These are phyloP conservation scores for Penicillium mononematosum DNA, from an alignment of 495 filamentous ascomycete species.

Conservation along the genomic window DNA sequence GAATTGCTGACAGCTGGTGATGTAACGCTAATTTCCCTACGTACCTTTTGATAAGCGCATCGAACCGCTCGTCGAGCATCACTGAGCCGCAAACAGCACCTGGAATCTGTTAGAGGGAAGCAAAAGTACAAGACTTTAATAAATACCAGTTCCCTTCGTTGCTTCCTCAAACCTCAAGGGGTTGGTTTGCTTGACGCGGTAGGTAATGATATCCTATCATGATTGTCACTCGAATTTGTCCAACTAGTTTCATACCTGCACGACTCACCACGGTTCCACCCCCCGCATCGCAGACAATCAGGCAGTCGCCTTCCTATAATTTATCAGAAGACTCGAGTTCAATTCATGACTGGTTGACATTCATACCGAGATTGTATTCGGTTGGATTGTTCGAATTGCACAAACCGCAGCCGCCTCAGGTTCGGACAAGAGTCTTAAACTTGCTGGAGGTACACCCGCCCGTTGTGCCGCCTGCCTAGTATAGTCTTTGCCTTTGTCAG, in stretches of 20 bases:
- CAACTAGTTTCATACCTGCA: not conserved
- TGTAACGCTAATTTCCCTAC: no score
- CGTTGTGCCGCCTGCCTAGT: conserved; percentile 44
- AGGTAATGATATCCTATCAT: conserved; percentile 49
- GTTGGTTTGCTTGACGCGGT: conserved; percentile 15
- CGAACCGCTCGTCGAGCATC: conserved; percentile 52
- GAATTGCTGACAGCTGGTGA: no score
- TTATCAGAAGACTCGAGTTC: not conserved
- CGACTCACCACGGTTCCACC: conserved; percentile 57
- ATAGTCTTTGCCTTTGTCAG: conserved; percentile 48
- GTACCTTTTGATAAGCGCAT: conserved; percentile 37
- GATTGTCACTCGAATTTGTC: not conserved
- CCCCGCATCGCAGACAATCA: conserved; percentile 58
- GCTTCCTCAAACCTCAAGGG: conserved; percentile 21
- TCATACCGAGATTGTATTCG: conserved; percentile 26
- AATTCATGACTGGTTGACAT: not conserved
- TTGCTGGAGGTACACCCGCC: conserved; percentile 45
- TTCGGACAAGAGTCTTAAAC: conserved; percentile 55
- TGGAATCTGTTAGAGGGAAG: conserved; percentile 4
- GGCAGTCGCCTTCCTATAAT: conserved; percentile 40
- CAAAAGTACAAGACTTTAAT: not conserved
- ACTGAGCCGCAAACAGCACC: conserved; percentile 58
- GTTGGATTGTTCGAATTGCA: conserved; percentile 39
- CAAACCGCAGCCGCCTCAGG: conserved; percentile 62
- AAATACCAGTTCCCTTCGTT: conserved; percentile 28